Evolutionary conservation across 2,329 filamentous ascomycete genomes (phyloP), one percentile per base, ranked within the genome.

Genomic region (Diaporthe humulicola): DNA sequence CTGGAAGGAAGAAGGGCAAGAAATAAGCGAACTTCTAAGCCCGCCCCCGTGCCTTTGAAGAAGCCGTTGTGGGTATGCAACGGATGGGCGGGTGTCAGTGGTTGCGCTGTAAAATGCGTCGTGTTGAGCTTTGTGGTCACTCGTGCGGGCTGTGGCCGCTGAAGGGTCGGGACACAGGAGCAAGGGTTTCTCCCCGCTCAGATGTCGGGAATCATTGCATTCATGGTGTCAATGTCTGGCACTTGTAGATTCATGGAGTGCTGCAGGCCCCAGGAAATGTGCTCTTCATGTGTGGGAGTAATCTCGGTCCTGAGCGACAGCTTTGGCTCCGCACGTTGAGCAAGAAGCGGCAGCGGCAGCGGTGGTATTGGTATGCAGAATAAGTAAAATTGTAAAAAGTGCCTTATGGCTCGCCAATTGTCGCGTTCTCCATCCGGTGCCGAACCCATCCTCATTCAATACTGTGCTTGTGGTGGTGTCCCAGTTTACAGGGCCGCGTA

Each of bases 1-100:
- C 95, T 19, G 90, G 93, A 77, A 96, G 97, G 84, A 98, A 98
- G 92, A 98, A 98, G 90, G 93, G 93, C 82, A 93, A 93, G 88
- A 95, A 93, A 88, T 92, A 86, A 77, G 66, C 42, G 33, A 36
- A 28, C 25, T 17, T 8, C 33, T 22, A 17, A 6, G 25, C 30
- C 56, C 17, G 10, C 19, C 15, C 19, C 14, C 22, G 1, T 60
- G 10, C 25, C 36, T 33, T 17, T 12, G 40, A n/a, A 52, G 40
- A n/a, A 52, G n/a, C 57, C 28, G 8, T 5, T 52, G 45, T 69
- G 14, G 10, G 17, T 14, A 15, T 15, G 60, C 42, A n/a, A 28
- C 25, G 45, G 48, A 69, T 4, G 45, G 30, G 48, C 42, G 42
- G 45, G 33, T 25, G 14, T 19, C 9, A 40, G n/a, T 22, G 22